These are phyloP conservation scores for Eutrema heterophyllum DNA, from an alignment of 345 rosid species.

Conservation along the genomic window DNA sequence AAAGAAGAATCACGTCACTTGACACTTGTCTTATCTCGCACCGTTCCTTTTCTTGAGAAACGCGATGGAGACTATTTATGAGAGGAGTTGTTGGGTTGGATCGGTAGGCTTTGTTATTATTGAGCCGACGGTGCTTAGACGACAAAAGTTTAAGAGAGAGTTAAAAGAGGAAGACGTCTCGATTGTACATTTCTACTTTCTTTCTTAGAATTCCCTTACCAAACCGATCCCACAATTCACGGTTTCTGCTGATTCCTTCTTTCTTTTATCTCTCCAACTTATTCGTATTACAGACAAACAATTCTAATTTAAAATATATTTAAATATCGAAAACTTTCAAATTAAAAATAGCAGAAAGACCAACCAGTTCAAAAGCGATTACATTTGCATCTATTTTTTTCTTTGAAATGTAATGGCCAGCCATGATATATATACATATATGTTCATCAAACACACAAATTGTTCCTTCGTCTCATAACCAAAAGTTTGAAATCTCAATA, in stretches of 20 bases:
- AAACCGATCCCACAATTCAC: not conserved
- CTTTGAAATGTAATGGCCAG: not conserved
- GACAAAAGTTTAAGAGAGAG: not conserved
- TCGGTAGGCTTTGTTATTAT: not conserved
- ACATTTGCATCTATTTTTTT: not conserved
- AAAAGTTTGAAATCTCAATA: too few species aligned
- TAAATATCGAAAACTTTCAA: not conserved
- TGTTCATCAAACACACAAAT: not conserved
- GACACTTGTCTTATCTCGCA: not conserved
- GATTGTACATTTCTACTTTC: not conserved
- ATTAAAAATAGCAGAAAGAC: not conserved
- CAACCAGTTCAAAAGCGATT: slow-evolving; percentile 14
- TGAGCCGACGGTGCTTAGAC: not conserved
- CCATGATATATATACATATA: not conserved
- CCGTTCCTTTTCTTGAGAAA: not conserved
- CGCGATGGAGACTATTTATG: not conserved
- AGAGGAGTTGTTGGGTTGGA: not conserved
- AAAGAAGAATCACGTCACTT: not conserved
- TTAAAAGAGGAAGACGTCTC: not conserved
- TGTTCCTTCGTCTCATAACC: too few species aligned
- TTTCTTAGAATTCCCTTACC: not conserved
- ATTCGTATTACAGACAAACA: not conserved
- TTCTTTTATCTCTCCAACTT: not conserved
- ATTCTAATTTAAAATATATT: too few species aligned
- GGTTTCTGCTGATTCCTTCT: not conserved